Evolutionary conservation across 495 filamentous ascomycete species (phyloP), one percentile per base, ranked within the genome.

Genomic region (Xylaria longipes): DNA sequence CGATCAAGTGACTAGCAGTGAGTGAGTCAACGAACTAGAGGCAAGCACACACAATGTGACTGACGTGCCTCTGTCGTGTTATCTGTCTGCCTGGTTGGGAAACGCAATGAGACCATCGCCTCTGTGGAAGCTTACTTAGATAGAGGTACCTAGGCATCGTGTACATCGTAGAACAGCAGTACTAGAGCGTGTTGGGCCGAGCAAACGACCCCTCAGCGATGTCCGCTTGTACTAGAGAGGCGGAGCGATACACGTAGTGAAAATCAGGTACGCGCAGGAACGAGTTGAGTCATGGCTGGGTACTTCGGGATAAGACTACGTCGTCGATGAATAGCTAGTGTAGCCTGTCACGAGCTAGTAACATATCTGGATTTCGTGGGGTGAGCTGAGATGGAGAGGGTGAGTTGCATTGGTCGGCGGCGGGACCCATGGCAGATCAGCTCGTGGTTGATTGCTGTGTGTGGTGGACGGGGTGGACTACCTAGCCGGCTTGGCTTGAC

Each of bases 371-470:
- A 33, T 66, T 50, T 50, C 50, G 27, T 57, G 50, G 68, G 52
- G 67, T 61, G 54, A 39, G 67, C 65, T 60, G 67, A 46, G 39
- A 43, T 37, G 35, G 15, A 35, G 39, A 45, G 17, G 20, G 65
- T 43, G 35, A 39, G 45, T 37, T 70, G 69, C 69, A 65, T 41
- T 71, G 60, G 45, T 71, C 68, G 61, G 58, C 60, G 29, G 69
- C 61, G 69, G 69, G 68, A 22, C 68, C 58, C 54, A 58, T 71
- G 69, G 69, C 39, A 57, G 60, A 71, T 71, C 60, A 65, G 45
- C 69, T 70, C 69, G 45, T 57, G 69, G 69, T 33, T 71, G 68
- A 65, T 45, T 29, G 41, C 48, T 70, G 69, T 5, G 60, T 39
- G 48, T 45, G 61, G 69, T 41, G 43, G 63, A 65, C 63, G 33